Evolutionary conservation across 1,284 basidiomycete species (phyloP), one percentile per base, ranked within the genome.

Genomic region (Malassezia cuniculi): DNA sequence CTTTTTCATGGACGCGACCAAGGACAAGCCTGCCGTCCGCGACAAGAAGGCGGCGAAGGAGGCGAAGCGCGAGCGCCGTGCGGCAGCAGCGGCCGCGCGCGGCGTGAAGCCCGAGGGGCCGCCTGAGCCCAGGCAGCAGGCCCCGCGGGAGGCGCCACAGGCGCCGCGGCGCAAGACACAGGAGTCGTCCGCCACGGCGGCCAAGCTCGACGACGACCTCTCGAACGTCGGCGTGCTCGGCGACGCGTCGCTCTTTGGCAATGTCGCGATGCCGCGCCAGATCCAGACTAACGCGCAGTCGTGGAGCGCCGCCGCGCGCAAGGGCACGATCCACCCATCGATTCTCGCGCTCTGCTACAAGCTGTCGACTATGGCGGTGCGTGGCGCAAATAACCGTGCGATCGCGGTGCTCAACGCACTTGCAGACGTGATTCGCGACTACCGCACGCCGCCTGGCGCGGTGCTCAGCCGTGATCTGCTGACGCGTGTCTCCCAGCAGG

Each of bases 401-500:
- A 61, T 63, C 16, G 60, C 60, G 6, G 52, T 62, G 4, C 52
- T 66, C 1, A 48, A 38, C 2, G 63, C 63, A 1, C 50, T 66
- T 35, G 50, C 50, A 16, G 55, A 60, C 21, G 58, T 66, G 31
- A 56, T 66, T 14, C 39, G 47, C n/a, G 63, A 66, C 45, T 66
- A 66, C 47, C 50, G 49, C 19, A 65, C 62, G 5, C 60, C 63
- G 8, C 27, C 36, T 12, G 60, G 58, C n/a, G 59, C 60, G 12
- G 55, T 56, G 39, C 54, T 66, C 17, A 62, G 48, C 29, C 48
- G 63, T 16, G 60, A 65, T 31, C 34, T 66, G 16, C 50, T 66
- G 20, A 57, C 54, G 12, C 52, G 41, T 3, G 48, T 66, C 9
- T 54, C 50, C 6, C 48, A 84, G 12, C 87, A 93, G 74, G 90